Percentiles rank a stretch among this genome's conserved stretches.
phyloP scores from a whole-genome alignment of 1,284 basidiomycete genomes.

The Papiliotrema laurentii region DNA sequence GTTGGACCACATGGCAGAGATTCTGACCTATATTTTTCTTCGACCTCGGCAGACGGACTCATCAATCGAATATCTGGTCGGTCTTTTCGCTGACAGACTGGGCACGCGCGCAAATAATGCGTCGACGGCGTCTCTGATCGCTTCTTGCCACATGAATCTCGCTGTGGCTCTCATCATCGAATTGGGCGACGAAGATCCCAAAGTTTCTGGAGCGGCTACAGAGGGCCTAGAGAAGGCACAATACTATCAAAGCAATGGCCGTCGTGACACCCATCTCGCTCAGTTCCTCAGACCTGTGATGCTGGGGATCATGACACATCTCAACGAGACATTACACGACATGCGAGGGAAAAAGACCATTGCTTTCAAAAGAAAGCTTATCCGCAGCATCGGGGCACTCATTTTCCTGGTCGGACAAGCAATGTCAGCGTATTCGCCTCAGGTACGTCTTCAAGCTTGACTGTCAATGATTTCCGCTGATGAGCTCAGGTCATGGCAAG shows the following conservation, averaged over 20 bases:
- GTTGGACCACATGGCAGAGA: conserved; percentile 58
- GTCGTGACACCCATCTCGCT: no score
- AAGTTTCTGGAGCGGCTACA: conserved; percentile 49
- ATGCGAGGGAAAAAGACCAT: conserved; percentile 66
- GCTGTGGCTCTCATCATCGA: conserved; percentile 69
- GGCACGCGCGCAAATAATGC: conserved; percentile 6
- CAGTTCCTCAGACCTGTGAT: conserved; percentile 67
- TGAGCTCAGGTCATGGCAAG: conserved; percentile 89
- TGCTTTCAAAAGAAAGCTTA: conserved; percentile 64
- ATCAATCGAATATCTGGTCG: conserved; percentile 61
- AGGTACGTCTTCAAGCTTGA: conserved; percentile 54
- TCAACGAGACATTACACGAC: conserved; percentile 80
- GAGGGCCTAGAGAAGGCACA: conserved; percentile 60
- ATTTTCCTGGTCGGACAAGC: conserved; percentile 66
- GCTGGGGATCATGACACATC: conserved; percentile 71
- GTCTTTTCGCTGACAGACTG: conserved; percentile 46
- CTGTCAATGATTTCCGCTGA: not conserved
- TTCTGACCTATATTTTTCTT: conserved; percentile 69
- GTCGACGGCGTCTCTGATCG: conserved; percentile 46
- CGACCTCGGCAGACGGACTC: conserved; percentile 56
- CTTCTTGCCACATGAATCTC: conserved; percentile 62
- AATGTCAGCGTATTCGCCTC: conserved; percentile 71
- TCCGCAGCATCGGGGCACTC: conserved; percentile 74
- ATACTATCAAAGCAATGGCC: conserved; percentile 20
- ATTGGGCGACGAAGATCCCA: conserved; percentile 63